Conservation (phyloP, 768 basidiomycete species). For the Myochromella boudieri region DNA sequence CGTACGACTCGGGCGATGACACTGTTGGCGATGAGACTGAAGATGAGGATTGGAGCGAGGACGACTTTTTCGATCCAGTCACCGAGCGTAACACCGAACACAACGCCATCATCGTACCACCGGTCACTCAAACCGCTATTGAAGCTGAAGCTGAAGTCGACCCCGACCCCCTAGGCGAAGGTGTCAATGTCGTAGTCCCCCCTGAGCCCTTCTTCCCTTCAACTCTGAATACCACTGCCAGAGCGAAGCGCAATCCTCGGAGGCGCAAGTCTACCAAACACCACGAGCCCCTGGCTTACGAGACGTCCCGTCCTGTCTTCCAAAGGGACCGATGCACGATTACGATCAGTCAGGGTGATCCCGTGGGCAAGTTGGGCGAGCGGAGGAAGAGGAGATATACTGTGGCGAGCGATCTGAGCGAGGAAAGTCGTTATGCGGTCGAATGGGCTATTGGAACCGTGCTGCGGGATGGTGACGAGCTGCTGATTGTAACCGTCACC, state of each 20-base stretch:
- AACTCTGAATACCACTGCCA: slow-evolving; percentile 53
- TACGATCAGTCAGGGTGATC: slow-evolving; percentile 83
- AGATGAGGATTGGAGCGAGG: slow-evolving; percentile 59
- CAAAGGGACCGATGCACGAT: slow-evolving; percentile 93
- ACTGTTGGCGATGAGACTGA: slow-evolving; percentile 52
- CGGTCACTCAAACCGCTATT: slow-evolving; percentile 29
- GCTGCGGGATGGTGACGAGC: slow-evolving; percentile 89
- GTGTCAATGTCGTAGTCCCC: slow-evolving; percentile 85
- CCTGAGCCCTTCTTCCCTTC: slow-evolving; percentile 81
- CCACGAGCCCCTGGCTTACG: slow-evolving; percentile 63
- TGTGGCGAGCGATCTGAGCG: slow-evolving; percentile 92
- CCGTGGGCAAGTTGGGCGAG: slow-evolving; percentile 50
- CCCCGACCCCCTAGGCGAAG: slow-evolving; percentile 88
- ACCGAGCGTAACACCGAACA: slow-evolving; percentile 89
- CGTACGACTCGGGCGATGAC: slow-evolving; percentile 68
- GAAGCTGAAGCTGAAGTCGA: slow-evolving; percentile 61
- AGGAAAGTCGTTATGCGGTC: slow-evolving; percentile 92
- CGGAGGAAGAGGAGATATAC: slow-evolving; percentile 73
- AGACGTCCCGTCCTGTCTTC: slow-evolving; percentile 79
- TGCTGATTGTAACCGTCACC: slow-evolving; percentile 87
- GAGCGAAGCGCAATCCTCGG: slow-evolving; percentile 45
- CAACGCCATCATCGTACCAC: slow-evolving; percentile 57
- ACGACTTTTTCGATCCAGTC: slow-evolving; percentile 68
- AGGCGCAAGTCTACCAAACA: slow-evolving; percentile 62
- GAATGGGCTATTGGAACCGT: slow-evolving; percentile 99